Percentiles rank a stretch among this genome's conserved stretches.
These are phyloP conservation scores for Cladosporium velox DNA, from an alignment of 2,329 filamentous ascomycete genomes.

Conservation along the genomic window DNA sequence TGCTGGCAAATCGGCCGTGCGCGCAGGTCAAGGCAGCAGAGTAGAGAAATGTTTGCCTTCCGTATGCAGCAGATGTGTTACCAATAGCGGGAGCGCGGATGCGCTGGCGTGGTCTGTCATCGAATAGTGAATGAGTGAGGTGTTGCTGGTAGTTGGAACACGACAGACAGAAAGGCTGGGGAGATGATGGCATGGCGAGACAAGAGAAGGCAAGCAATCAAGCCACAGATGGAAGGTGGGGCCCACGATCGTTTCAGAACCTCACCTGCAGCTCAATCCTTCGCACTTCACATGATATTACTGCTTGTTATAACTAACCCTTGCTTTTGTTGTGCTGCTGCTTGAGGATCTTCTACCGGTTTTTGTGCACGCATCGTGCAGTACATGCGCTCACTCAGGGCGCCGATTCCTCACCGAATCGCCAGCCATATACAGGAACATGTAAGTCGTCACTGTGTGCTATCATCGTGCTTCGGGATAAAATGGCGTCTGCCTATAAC, in stretches of 20 bases:
- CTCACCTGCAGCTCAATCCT: background rate
- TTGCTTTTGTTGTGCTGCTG: too few species aligned
- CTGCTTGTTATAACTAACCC: too few species aligned
- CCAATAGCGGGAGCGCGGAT: background rate
- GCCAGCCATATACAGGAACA: too few species aligned
- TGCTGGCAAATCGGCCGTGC: background rate
- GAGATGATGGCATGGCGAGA: background rate
- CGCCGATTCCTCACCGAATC: too few species aligned
- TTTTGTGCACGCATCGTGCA: too few species aligned
- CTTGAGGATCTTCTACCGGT: too few species aligned
- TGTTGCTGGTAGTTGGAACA: background rate
- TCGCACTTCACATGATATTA: background rate
- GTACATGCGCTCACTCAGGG: background rate
- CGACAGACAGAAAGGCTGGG: background rate
- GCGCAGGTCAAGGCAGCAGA: slow-evolving; percentile 2
- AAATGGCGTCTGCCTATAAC: too few species aligned
- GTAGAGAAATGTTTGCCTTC: background rate
- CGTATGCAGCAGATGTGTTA: background rate
- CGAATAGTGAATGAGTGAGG: background rate
- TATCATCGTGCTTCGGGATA: too few species aligned
- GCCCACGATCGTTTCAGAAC: background rate
- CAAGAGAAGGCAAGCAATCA: background rate
- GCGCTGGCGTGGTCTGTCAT: slow-evolving; percentile 7
- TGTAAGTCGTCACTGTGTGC: too few species aligned
- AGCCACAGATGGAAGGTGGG: background rate